These are phyloP conservation scores for Scopulariopsis brevicaulis DNA, from an alignment of 2,329 filamentous ascomycete genomes.

Conservation along the genomic window DNA sequence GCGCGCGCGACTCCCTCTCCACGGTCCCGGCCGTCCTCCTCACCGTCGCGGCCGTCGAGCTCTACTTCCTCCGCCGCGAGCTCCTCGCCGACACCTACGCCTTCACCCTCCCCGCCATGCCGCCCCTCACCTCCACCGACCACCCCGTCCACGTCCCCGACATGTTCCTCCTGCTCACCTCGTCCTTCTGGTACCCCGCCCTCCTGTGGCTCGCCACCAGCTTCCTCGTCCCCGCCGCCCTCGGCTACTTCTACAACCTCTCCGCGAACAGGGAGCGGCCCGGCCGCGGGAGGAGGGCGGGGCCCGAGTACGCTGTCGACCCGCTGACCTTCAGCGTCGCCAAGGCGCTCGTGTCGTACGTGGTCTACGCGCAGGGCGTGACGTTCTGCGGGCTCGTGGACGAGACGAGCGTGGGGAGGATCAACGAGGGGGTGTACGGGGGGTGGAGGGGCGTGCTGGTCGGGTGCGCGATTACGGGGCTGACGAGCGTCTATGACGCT, in stretches of 20 bases:
- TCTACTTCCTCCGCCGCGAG: slow-evolving; percentile 55
- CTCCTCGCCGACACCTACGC: slow-evolving; percentile 62
- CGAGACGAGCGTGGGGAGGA: slow-evolving; percentile 44
- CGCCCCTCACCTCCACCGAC: slow-evolving; percentile 40
- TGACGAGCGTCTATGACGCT: slow-evolving; percentile 68
- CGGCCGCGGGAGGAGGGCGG: slow-evolving; percentile 28
- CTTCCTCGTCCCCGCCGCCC: slow-evolving; percentile 54
- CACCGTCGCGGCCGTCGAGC: slow-evolving; percentile 57
- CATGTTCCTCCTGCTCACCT: slow-evolving; percentile 64
- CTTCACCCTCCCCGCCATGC: slow-evolving; percentile 57
- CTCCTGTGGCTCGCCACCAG: slow-evolving; percentile 67
- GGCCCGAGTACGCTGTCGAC: slow-evolving; percentile 55
- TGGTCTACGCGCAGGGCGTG: slow-evolving; percentile 62
- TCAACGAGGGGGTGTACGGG: slow-evolving; percentile 58
- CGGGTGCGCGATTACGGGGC: slow-evolving; percentile 53
- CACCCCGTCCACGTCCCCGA: slow-evolving; percentile 64
- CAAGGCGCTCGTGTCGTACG: slow-evolving; percentile 72
- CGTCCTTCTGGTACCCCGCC: slow-evolving; percentile 74
- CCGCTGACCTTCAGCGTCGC: slow-evolving; percentile 83
- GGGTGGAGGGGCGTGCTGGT: slow-evolving; percentile 60
- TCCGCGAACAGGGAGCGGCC: slow-evolving; percentile 29
- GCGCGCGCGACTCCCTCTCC: slow-evolving; percentile 58
- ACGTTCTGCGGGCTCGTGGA: slow-evolving; percentile 52
- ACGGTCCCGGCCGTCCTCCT: slow-evolving; percentile 63
- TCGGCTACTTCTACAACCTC: slow-evolving; percentile 87